Conservation (phyloP, 345 rosid species). For the Rhodamnia rubescens region DNA sequence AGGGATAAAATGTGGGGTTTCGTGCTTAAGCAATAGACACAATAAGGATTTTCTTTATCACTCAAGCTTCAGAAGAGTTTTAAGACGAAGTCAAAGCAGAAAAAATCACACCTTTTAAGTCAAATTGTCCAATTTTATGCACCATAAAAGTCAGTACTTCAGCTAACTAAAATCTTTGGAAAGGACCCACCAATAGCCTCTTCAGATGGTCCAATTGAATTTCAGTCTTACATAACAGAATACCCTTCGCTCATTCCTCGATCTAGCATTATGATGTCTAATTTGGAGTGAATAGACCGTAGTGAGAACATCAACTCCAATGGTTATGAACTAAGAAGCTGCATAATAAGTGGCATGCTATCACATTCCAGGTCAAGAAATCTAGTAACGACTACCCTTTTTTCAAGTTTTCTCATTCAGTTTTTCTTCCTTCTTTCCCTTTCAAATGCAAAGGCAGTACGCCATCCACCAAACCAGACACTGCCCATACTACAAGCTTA, state of each 20-base stretch:
- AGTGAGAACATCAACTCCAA: background rate
- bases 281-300: accelerated
- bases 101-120: background rate
- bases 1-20: background rate
- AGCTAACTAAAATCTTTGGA: background rate
- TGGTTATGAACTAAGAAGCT: background rate
- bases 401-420: background rate
- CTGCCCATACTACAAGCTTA: background rate
- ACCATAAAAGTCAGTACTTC: background rate
- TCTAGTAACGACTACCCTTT: background rate
- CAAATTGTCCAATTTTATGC: background rate
- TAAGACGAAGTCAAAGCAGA: background rate
- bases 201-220: background rate
- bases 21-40: background rate
- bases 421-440: background rate
- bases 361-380: too few relatives aligned
- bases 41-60: background rate
- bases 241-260: background rate
- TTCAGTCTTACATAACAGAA: background rate
- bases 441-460: background rate
- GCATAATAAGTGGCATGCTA: too few relatives aligned
- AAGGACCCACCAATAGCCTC: background rate
- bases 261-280: background rate
- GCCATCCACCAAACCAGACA: background rate
- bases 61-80: background rate